phyloP scores from a whole-genome alignment of 352 stramenopile genomes.

The Globisporangium splendens region DNA sequence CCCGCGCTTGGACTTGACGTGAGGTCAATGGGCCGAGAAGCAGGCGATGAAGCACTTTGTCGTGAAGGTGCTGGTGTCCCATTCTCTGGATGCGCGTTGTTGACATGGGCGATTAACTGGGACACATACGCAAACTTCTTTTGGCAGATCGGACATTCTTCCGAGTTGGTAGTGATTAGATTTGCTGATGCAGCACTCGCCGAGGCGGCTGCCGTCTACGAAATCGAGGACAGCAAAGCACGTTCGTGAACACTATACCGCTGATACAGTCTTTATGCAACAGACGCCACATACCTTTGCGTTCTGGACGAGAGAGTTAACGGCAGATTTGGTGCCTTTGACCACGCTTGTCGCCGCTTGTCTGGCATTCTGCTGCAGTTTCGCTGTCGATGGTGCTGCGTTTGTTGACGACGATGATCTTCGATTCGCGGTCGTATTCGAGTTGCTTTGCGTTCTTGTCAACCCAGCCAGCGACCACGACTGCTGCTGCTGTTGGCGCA shows the following conservation, averaged over 20 bases:
- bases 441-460: constrained; percentile 7
- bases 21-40: constrained; percentile 2
- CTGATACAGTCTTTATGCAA: too few relatives aligned
- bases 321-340: constrained; percentile 35
- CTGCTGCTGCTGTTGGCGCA: constrained; percentile 42
- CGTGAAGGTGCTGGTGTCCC: neutral
- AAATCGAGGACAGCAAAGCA: neutral
- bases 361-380: constrained; percentile 27
- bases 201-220: constrained; percentile 10
- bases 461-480: constrained; percentile 26
- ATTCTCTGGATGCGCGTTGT: constrained; percentile 58
- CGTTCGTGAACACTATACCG: too few relatives aligned
- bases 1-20: constrained; percentile 1
- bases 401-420: constrained; percentile 9
- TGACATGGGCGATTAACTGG: constrained; percentile 74
- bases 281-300: constrained; percentile 29
- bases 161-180: constrained; percentile 34
- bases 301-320: constrained; percentile 43
- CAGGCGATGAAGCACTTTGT: neutral
- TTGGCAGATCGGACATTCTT: constrained; percentile 72
- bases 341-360: constrained; percentile 28
- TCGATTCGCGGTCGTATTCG: constrained; percentile 12
- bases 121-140: constrained; percentile 69
- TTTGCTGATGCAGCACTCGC: constrained; percentile 13
- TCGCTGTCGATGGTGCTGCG: constrained; percentile 3